phyloP scores from a whole-genome alignment of 106 monocot genomes.

The Apostasia ramifera region DNA sequence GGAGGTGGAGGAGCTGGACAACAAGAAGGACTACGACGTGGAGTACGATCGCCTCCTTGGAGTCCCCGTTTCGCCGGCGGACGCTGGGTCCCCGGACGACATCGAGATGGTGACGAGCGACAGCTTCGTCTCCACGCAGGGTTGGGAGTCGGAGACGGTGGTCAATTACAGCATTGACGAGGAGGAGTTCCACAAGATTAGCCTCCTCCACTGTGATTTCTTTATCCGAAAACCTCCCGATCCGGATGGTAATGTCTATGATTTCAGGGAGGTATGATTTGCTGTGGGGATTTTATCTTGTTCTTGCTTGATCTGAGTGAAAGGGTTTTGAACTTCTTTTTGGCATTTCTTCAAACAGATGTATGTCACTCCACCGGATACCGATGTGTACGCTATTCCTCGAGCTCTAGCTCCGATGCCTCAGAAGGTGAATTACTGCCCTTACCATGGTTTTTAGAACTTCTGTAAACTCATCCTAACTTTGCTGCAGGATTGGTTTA shows the following conservation, averaged over 20 bases:
- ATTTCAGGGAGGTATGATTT: slow-evolving; percentile 73
- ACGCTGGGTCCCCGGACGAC: slow-evolving; percentile 18
- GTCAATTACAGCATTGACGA: slow-evolving; percentile 89
- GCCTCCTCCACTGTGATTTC: slow-evolving; percentile 83
- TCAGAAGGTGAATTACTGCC: slow-evolving; percentile 42
- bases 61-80: background rate
- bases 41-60: slow-evolving; percentile 79
- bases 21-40: slow-evolving; percentile 98
- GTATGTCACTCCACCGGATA: slow-evolving; percentile 91
- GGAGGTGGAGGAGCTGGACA: slow-evolving; percentile 90
- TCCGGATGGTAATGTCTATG: slow-evolving; percentile 75
- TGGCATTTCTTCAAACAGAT: slow-evolving; percentile 49
- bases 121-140: slow-evolving; percentile 79
- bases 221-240: slow-evolving; percentile 89
- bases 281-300: background rate
- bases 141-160: slow-evolving; percentile 70
- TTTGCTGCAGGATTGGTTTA: no score
- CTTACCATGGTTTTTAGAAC: background rate
- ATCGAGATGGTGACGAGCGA: slow-evolving; percentile 55
- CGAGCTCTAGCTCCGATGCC: slow-evolving; percentile 86
- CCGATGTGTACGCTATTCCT: slow-evolving; percentile 81
- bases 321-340: background rate
- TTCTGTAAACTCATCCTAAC: no score
- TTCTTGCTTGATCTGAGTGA: background rate
- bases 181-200: slow-evolving; percentile 97